These are phyloP conservation scores for Talaromyces marneffei DNA, from an alignment of 2,329 filamentous ascomycete genomes.

Conservation along the genomic window DNA sequence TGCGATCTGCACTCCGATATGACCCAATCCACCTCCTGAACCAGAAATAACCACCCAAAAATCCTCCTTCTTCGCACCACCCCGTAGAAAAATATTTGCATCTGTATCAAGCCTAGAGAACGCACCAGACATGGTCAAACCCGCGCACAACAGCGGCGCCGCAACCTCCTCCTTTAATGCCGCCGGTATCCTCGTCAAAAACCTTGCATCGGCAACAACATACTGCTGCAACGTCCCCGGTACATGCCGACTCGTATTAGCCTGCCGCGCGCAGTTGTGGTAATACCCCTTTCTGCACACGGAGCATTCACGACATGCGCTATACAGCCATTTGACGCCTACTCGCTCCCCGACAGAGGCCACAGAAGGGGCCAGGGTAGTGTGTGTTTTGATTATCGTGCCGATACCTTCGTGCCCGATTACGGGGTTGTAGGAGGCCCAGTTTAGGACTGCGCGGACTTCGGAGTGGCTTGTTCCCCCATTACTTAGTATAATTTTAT, in stretches of 20 bases:
- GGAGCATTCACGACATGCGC: background rate
- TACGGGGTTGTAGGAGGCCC: background rate
- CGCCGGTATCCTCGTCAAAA: background rate
- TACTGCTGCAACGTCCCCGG: slow-evolving; percentile 6
- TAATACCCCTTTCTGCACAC: background rate
- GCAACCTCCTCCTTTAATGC: background rate
- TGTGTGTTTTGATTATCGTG: background rate
- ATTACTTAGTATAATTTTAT: too few species aligned
- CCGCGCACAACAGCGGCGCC: slow-evolving; percentile 6
- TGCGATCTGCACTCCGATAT: background rate
- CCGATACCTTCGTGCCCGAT: background rate
- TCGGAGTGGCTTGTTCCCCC: background rate
- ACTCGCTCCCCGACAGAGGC: background rate
- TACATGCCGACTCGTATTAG: background rate
- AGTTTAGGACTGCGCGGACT: background rate
- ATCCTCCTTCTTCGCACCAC: background rate
- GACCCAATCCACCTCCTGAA: slow-evolving; percentile 3
- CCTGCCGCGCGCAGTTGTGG: background rate
- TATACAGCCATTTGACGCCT: background rate
- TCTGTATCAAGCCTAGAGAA: background rate
- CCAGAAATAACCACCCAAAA: slow-evolving; percentile 4
- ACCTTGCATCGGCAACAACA: background rate
- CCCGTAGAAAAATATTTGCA: background rate
- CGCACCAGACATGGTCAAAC: background rate
- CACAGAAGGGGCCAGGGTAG: background rate